Conservation (phyloP, 768 basidiomycete genomes). For the Suillus subaureus region DNA sequence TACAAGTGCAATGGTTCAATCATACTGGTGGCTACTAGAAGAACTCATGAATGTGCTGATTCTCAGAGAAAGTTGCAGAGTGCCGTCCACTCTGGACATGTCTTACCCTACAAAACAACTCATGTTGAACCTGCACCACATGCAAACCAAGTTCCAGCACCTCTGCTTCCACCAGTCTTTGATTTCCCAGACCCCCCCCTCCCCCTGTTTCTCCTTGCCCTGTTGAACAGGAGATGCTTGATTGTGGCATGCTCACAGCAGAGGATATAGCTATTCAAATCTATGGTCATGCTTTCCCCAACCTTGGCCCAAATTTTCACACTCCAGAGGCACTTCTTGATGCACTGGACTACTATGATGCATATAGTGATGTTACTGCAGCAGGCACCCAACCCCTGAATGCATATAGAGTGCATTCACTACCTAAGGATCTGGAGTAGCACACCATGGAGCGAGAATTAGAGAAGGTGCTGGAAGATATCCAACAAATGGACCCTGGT, state of each 20-base stretch:
- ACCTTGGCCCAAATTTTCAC: slow-evolving; percentile 10
- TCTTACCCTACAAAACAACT: too few relatives aligned
- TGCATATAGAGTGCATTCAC: neutral
- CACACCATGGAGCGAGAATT: too few relatives aligned
- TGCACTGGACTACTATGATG: neutral
- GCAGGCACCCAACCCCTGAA: slow-evolving; percentile 4
- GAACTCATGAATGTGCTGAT: too few relatives aligned
- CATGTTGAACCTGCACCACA: too few relatives aligned
- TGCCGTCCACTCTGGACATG: too few relatives aligned
- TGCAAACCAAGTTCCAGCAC: too few relatives aligned
- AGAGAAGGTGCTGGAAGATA: neutral
- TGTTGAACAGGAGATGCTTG: slow-evolving; percentile 9
- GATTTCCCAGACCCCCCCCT: slow-evolving; percentile 6
- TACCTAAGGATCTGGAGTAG: slow-evolving; percentile 4
- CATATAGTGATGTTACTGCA: neutral
- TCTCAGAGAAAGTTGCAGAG: too few relatives aligned
- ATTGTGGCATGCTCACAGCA: neutral
- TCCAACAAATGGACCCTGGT: neutral
- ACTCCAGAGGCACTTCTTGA: neutral
- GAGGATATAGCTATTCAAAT: slow-evolving; percentile 9
- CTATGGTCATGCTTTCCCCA: neutral
- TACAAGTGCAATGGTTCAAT: too few relatives aligned
- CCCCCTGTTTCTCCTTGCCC: neutral
- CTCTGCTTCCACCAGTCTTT: neutral
- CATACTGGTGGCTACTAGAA: too few relatives aligned